Base-by-base conservation (phyloP, 768 basidiomycete genomes). In the Leccinellum rugosiceps region DNA sequence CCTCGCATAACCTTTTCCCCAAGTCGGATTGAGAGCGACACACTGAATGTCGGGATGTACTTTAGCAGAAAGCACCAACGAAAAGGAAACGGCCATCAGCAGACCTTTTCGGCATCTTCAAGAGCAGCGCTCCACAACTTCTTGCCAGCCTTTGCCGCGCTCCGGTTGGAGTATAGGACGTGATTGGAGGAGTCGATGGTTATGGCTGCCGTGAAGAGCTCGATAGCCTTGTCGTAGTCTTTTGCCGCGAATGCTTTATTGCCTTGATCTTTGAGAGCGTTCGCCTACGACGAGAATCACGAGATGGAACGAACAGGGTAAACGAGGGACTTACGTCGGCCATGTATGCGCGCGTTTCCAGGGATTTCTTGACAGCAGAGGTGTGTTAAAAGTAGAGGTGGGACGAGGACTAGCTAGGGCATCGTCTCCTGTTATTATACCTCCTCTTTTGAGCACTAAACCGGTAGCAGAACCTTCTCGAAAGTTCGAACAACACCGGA, bases 211-310 rank as follows among this genome's bases (percentile, higher is more conserved):
- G 84, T 79, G 74, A 92, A 93, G 49, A 89, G 76, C 68, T 88
- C 82, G 77, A 92, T 90, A 7, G 95, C 94, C 65, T 81, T 85
- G 76, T 92, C 87, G 75, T 91, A 97, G 65, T 97, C 84, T 72
- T 94, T 97, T 55, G 92, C 92, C 38, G 90, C 80, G 75, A 98
- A 98, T 21, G 95, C 94, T 69, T 94, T 94, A 81, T 98, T 98
- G 67, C 94, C 95, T 68, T 85, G 85, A 68, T 92, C 90, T 78
- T 98, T 98, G 63, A 97, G 78, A 58, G 84, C 76, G 70, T 79
- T 77, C 49, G 76, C 78, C 81, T 82, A 58, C 13, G 43, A 46
- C 10, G 32, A 50, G 25, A 34, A 34, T 63, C 76, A 78, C 43
- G 48, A 48, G 58, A 50, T 7, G 52, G 30, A 28, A n/a, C 10